These are phyloP conservation scores for Viridothelium virens DNA, from an alignment of 495 filamentous ascomycete species.

Conservation along the genomic window DNA sequence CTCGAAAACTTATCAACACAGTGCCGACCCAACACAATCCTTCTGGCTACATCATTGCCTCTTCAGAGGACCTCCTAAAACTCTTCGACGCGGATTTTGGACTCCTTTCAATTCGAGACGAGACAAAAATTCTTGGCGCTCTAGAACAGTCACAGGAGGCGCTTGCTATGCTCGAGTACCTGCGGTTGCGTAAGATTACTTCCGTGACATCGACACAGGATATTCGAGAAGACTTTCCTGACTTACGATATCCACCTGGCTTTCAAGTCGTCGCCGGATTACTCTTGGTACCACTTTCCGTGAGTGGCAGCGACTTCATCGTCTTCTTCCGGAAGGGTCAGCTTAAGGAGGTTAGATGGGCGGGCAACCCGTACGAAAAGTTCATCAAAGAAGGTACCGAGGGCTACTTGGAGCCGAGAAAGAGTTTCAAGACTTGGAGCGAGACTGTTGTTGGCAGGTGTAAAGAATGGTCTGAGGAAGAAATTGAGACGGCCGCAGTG, in stretches of 20 bases:
- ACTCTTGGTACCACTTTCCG: conserved; percentile 73
- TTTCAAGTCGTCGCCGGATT: conserved; percentile 74
- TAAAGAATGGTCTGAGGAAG: conserved; percentile 67
- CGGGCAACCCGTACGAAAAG: conserved; percentile 88
- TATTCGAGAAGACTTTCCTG: conserved; percentile 70
- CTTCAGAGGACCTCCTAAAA: conserved; percentile 77
- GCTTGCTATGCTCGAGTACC: conserved; percentile 76
- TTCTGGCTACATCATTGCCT: conserved; percentile 86
- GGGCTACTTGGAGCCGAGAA: conserved; percentile 64
- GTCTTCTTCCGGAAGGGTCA: conserved; percentile 83
- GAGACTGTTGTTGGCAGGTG: conserved; percentile 70
- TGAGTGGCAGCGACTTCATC: conserved; percentile 76
- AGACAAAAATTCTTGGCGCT: conserved; percentile 79
- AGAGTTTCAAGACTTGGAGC: conserved; percentile 68
- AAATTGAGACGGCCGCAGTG: conserved; percentile 80
- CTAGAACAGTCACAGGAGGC: conserved; percentile 74
- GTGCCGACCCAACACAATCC: conserved; percentile 76
- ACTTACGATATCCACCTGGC: conserved; percentile 71
- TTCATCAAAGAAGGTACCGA: conserved; percentile 57
- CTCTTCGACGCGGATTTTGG: conserved; percentile 87
- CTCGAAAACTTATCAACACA: conserved; percentile 69
- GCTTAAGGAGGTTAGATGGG: conserved; percentile 77
- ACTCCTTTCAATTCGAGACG: conserved; percentile 73
- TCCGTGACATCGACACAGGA: conserved; percentile 75
- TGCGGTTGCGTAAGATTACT: conserved; percentile 67